Base-by-base conservation (phyloP, 192 early-diverging fungal species). In the Coemansia biformis region DNA sequence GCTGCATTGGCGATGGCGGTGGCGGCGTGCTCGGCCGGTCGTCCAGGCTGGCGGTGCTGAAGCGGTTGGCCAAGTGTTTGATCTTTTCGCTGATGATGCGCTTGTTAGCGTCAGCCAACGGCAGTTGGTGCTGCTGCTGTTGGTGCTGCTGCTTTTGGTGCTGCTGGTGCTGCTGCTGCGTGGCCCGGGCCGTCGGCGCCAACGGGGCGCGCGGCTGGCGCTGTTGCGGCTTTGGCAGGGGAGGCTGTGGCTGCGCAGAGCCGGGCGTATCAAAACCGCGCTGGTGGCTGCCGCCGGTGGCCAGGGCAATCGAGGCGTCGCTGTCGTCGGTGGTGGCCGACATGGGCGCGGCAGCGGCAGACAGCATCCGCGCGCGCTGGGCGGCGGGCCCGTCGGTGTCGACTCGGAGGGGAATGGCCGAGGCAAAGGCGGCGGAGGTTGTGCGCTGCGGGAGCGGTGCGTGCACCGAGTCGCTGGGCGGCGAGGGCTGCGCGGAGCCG, bases 61-160 rank as follows among this genome's bases (percentile, higher is more conserved):
- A 72, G 5, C 57, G 56, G 21, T 51, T 59, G 10, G 68, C 68
- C 38, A 72, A 45, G 24, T 51, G 57, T 36, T 64, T 63, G 36
- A 72, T 72, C 53, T 56, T 64, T 14, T 72, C 68, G 53, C 68
- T 72, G 53, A 72, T 72, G 0, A 72, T 49, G 38, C 69, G 61
- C 28, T 51, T 59, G 52, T 43, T 46, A 29, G 33, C 41, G 4
- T 60, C 57, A 15, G 41, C 29, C 19, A 33, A 46, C 18, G 36
- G 50, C 2, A 42, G n/a, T n/a, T n/a, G n/a, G n/a, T n/a, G n/a
- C n/a, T n/a, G n/a, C n/a, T n/a, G n/a, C n/a, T n/a, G n/a, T n/a
- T n/a, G n/a, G n/a, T n/a, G n/a, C n/a, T n/a, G n/a, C n/a, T n/a
- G n/a, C n/a, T n/a, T n/a, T n/a, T n/a, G n/a, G n/a, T n/a, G n/a